Base-by-base conservation (phyloP, 192 early-diverging fungal genomes). In the Coemansia sp. region DNA sequence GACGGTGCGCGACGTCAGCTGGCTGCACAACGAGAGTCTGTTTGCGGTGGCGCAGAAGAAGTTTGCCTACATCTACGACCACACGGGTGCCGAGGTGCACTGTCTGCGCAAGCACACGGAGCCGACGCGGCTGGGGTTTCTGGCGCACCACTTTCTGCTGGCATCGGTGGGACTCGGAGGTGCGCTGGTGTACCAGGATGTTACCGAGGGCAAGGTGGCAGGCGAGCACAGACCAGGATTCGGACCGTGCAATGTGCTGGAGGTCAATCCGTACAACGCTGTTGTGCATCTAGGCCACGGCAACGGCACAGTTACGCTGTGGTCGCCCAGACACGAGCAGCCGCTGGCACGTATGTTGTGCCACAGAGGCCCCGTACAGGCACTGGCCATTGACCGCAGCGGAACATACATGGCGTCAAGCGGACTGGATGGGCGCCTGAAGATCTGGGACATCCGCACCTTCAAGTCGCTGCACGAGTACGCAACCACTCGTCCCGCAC, bases 31-130 rank as follows among this genome's bases (percentile, higher is more conserved):
- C 80, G 90, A 97, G 81, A 93, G 85, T 19, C 71, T 97, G 84
- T 93, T 96, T 76, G 96, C 96, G 11, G 94, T 90, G 37, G 96
- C 96, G 19, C 96, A 98, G 86, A 96, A 97, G 74, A 90, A 93
- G 79, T 90, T 94, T 67, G 94, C 90, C 0, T 98, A 93, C 67
- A 94, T 98, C 51, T 98, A 98, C 76, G 95, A 98, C 80, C 84
- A 89, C 64, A 88, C 88, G 7, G 96, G 96, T 16, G 81, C 92
- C 20, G 96, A 98, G 72, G 79, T 98, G 20, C 96, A 98, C 77
- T 90, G 91, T 62, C 68, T 98, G 79, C 79, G 86, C 67, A 87
- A 91, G 46, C 93, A 94, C 75, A 86, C 88, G 19, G 91, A 95
- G 72, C 88, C 92, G 37, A 91, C 89, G 68, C 85, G 86, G 46